Conservation (phyloP, 2,329 filamentous ascomycete genomes). For the Colletotrichum ledebouriae region DNA sequence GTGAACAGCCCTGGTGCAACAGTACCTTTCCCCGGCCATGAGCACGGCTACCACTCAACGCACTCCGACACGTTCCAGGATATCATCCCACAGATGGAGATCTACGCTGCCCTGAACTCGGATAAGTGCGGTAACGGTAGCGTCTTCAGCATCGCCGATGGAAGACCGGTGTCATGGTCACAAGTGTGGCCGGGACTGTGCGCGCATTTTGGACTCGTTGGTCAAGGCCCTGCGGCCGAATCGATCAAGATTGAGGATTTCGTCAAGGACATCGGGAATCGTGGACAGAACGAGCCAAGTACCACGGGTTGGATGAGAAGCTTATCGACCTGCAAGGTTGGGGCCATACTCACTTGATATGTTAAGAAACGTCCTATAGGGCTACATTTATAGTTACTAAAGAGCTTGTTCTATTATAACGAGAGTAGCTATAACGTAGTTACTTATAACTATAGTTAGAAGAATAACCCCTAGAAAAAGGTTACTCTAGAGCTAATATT, state of each 20-base stretch:
- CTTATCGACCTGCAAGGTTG: slow-evolving; percentile 23
- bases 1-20: slow-evolving; percentile 39
- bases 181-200: slow-evolving; percentile 42
- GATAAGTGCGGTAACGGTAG: slow-evolving; percentile 37
- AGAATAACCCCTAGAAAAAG: no score
- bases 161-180: slow-evolving; percentile 38
- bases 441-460: no score
- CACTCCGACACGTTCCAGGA: slow-evolving; percentile 44
- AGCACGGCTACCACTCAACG: slow-evolving; percentile 32
- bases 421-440: no score
- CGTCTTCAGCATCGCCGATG: slow-evolving; percentile 42
- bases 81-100: slow-evolving; percentile 42
- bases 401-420: no score
- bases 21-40: slow-evolving; percentile 40
- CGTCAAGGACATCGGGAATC: slow-evolving; percentile 30
- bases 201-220: slow-evolving; percentile 40
- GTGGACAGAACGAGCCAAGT: slow-evolving; percentile 34
- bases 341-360: slow-evolving; percentile 29
- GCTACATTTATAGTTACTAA: no score
- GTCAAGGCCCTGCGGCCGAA: slow-evolving; percentile 8
- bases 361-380: no score
- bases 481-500: no score
- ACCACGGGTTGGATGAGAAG: slow-evolving; percentile 31
- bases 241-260: slow-evolving; percentile 35
- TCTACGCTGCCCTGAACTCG: slow-evolving; percentile 38